Base-by-base conservation (phyloP, 2,329 filamentous ascomycete species). In the Paecilomyces formosus region DNA sequence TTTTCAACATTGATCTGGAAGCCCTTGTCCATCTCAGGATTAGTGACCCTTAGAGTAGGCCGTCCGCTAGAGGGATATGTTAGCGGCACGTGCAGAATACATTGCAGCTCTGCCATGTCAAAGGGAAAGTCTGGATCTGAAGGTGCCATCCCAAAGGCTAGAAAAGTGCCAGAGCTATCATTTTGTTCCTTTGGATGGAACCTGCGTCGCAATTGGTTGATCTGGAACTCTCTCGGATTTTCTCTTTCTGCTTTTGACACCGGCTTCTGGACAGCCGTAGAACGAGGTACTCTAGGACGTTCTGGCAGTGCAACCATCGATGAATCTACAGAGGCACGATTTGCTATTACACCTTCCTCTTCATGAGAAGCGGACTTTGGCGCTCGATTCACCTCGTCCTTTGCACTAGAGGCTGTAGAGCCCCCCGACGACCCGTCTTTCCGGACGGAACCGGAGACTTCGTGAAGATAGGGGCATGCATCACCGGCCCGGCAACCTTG, bases 121-220 rank as follows among this genome's bases (percentile, higher is more conserved):
- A 90, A 93, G 0, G 90, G 88, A 66, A 94, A 93, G 68, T 94
- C 90, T 0, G 90, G 90, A 69, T 94, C 90, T 5, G 89, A 91
- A 4, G 90, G 90, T 12, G 75, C 76, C 61, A 94, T 75, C 55
- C 79, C 83, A 72, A 93, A 89, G 9, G 78, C 74, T 45, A 92
- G 73, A 15, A 82, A 79, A 0, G 83, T 84, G 2, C 78, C 79
- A 54, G 82, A 80, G 60, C 81, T 66, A 61, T 74, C 70, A 31
- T 73, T 68, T 52, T 69, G 70, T 62, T 83, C 79, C 54, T 74
- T 71, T 12, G 82, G 81, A 57, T 73, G 74, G 71, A 85, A 93
- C 33, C 90, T 83, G 62, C 84, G 83, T 65, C 84, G 81, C 61
- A 93, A 75, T 76, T 94, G 90, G 61, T 83, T 82, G 55, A 93